A percentile compares a stretch with the other conserved stretches of the same genome.
phyloP scores from a whole-genome alignment of 495 filamentous ascomycete genomes.

The Xanthoparmelia taractica region DNA sequence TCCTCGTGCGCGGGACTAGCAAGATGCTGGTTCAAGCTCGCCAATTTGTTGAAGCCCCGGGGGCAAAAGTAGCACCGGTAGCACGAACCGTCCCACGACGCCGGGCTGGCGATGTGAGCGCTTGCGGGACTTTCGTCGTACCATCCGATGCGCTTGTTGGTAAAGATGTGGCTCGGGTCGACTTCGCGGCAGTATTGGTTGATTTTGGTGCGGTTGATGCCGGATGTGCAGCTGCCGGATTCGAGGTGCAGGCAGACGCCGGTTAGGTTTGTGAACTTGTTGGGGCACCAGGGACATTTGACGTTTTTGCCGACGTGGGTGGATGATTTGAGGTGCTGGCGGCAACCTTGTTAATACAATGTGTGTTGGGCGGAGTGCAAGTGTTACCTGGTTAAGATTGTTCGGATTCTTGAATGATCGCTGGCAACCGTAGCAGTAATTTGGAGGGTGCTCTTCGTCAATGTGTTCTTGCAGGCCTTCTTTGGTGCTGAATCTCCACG shows the following conservation, averaged over 20 bases:
- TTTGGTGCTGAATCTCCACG: slow-evolving; percentile 14
- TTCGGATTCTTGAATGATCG: slow-evolving; percentile 24
- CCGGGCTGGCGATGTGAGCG: slow-evolving; percentile 23
- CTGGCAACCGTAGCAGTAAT: slow-evolving; percentile 27
- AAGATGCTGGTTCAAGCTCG: slow-evolving; percentile 26
- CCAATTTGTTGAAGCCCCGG: slow-evolving; percentile 18
- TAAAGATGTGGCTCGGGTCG: slow-evolving; percentile 29
- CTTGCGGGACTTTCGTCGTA: slow-evolving; percentile 11
- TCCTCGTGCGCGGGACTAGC: slow-evolving; percentile 27
- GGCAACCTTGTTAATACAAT: neutral
- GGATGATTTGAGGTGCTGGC: slow-evolving; percentile 28
- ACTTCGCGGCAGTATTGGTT: slow-evolving; percentile 23
- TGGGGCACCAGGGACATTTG: slow-evolving; percentile 28
- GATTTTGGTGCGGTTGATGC: slow-evolving; percentile 26
- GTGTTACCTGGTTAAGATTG: slow-evolving; percentile 25
- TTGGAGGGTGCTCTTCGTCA: slow-evolving; percentile 15
- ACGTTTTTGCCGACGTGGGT: slow-evolving; percentile 28
- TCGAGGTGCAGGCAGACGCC: slow-evolving; percentile 29
- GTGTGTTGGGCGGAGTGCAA: neutral
- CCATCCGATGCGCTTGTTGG: slow-evolving; percentile 24
- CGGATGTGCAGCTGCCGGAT: slow-evolving; percentile 26
- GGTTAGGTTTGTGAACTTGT: slow-evolving; percentile 25
- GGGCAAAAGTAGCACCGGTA: slow-evolving; percentile 30
- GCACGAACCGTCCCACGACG: slow-evolving; percentile 26
- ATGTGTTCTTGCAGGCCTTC: slow-evolving; percentile 22